These are phyloP conservation scores for Serendipita sp. DNA, from an alignment of 768 basidiomycete species.

Conservation along the genomic window DNA sequence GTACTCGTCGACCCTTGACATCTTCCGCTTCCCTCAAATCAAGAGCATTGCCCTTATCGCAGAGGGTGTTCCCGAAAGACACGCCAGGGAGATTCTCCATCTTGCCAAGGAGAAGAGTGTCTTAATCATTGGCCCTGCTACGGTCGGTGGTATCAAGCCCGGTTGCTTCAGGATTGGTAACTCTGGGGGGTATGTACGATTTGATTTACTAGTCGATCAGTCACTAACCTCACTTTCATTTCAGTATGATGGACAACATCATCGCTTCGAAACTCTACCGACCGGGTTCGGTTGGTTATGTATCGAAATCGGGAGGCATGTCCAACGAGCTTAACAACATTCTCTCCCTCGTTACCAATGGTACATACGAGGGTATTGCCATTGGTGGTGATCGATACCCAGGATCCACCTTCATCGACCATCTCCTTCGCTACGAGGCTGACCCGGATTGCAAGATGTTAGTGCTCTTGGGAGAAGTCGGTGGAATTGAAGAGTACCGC, in stretches of 20 bases:
- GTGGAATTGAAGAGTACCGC: conserved; percentile 97
- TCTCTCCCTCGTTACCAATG: conserved; percentile 87
- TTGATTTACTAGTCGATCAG: background rate
- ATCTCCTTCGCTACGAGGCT: conserved; percentile 90
- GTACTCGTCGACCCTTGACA: conserved; percentile 87
- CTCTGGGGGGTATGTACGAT: conserved; percentile 66
- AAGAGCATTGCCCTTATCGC: conserved; percentile 83
- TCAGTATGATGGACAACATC: conserved; percentile 99
- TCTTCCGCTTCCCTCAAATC: conserved; percentile 50
- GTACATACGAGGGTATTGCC: conserved; percentile 99
- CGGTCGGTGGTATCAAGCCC: conserved; percentile 98
- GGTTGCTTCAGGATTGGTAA: conserved; percentile 99
- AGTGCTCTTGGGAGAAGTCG: conserved; percentile 95
- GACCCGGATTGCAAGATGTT: conserved; percentile 99
- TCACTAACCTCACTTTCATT: conserved; percentile 5
- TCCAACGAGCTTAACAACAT: conserved; percentile 99
- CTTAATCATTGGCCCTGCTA: conserved; percentile 91
- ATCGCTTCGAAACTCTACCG: conserved; percentile 98
- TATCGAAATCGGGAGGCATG: conserved; percentile 99
- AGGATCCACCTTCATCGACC: conserved; percentile 97
- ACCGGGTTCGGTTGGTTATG: conserved; percentile 92
- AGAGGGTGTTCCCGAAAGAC: conserved; percentile 96
- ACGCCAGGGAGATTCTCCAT: conserved; percentile 91
- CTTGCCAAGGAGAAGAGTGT: conserved; percentile 73
- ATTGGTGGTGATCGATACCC: conserved; percentile 99